Conservation (phyloP, 2,329 filamentous ascomycete species). For the Ophiocordyceps camponoti-saundersi region DNA sequence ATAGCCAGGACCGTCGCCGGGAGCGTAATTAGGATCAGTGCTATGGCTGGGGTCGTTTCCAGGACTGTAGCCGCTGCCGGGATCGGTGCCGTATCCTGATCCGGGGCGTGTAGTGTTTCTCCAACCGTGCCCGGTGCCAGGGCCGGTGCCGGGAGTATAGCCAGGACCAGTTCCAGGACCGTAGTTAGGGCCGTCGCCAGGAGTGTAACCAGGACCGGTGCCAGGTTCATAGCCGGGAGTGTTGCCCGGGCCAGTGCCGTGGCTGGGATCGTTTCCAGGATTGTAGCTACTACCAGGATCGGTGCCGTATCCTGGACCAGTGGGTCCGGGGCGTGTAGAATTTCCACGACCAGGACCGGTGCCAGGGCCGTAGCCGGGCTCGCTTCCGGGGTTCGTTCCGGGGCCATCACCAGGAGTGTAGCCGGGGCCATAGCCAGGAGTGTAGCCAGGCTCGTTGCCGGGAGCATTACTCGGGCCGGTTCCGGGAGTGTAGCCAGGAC, state of each 20-base stretch:
- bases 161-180: too few relatives aligned
- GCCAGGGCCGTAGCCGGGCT: not conserved
- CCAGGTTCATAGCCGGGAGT: not conserved
- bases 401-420: not conserved
- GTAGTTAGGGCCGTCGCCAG: not conserved
- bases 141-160: not conserved
- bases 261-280: not conserved
- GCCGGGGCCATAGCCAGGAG: not conserved
- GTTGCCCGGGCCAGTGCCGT: not conserved
- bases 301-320: not conserved
- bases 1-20: not conserved
- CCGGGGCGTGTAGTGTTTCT: too few relatives aligned
- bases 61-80: not conserved
- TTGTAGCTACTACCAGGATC: not conserved
- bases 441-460: not conserved
- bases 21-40: not conserved
- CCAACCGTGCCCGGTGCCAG: not conserved
- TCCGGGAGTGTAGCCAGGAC: too few relatives aligned
- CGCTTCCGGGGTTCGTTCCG: too few relatives aligned
- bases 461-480: not conserved
- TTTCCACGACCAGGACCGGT: too few relatives aligned
- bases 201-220: not conserved
- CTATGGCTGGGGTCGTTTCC: not conserved
- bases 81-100: not conserved
- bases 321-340: too few relatives aligned